Evolutionary conservation across 257 asterid species (phyloP).

Genomic region (Oldenlandia corymbosa): DNA sequence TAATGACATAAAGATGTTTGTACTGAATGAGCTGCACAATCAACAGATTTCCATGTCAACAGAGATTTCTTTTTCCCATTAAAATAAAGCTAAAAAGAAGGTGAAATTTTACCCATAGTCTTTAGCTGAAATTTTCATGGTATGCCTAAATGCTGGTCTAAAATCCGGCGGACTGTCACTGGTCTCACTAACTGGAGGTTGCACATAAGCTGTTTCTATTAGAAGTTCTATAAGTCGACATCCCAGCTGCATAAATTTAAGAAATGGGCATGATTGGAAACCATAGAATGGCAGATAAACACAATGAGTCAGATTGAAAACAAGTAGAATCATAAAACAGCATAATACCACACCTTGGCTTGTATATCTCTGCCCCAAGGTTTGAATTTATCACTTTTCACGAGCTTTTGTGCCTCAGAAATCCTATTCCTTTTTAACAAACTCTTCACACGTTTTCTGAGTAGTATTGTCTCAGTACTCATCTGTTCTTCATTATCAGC

Average conservation of each 20-base stretch:
- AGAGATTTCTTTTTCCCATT: not conserved
- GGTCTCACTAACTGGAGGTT: slow-evolving; percentile 63
- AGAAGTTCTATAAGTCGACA: slow-evolving; percentile 78
- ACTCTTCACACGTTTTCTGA: slow-evolving; percentile 67
- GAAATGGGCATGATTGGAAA: slow-evolving; percentile 11
- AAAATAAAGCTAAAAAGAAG: not conserved
- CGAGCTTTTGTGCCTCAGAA: slow-evolving; percentile 65
- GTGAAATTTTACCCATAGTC: slow-evolving; percentile 49
- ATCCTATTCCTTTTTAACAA: slow-evolving; percentile 61
- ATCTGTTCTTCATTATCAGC: slow-evolving; percentile 44
- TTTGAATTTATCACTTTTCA: slow-evolving; percentile 65
- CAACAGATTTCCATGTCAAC: not conserved
- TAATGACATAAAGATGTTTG: not conserved
- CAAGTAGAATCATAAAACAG: not conserved
- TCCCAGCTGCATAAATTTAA: slow-evolving; percentile 71
- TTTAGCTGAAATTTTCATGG: slow-evolving; percentile 51
- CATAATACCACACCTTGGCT: slow-evolving; percentile 64
- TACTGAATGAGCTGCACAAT: not conserved
- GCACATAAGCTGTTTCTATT: slow-evolving; percentile 82
- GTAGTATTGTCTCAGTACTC: slow-evolving; percentile 39
- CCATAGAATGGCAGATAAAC: slow-evolving; percentile 3
- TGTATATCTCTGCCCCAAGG: slow-evolving; percentile 76
- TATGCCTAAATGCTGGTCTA: slow-evolving; percentile 95
- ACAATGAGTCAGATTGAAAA: not conserved
- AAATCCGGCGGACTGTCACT: slow-evolving; percentile 88